Base-by-base conservation (phyloP, 2,329 filamentous ascomycete genomes). In the Hypoxylon sp. region DNA sequence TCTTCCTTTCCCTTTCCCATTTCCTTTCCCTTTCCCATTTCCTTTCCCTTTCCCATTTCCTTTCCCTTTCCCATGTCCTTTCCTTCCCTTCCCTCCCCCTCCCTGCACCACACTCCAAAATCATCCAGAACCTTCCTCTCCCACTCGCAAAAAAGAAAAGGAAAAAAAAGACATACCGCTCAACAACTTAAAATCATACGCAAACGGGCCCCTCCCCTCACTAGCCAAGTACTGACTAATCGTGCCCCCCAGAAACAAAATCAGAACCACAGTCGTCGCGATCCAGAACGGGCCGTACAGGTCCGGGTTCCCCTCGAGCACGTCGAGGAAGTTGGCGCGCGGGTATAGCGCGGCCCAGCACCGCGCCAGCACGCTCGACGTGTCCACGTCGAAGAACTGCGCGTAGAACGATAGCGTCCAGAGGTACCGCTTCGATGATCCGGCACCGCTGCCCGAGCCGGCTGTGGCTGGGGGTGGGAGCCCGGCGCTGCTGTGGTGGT, bases 221-320 rank as follows among this genome's bases (percentile, higher is more conserved):
- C 86, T 86, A 25, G 92, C 89, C 53, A 98, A 83, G 80, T 97
- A 98, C 80, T 96, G 91, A 77, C 91, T 97, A 71, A 99, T 97
- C 0, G 96, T 98, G 11, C 96, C 96, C 0, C 95, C 96, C 48
- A 99, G 80, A 81, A 99, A 99, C 32, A 99, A 82, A 66, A 99
- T 98, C 70, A 99, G 87, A 11, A 99, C 91, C 9, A 99, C 96
- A 0, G 96, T 98, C 0, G 96, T 98, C 9, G 96, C 96, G 82
- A 99, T 98, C 96, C 96, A 99, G 78, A 98, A 94, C 0, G 96
- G 96, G 0, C 95, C 95, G 84, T 99, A 99, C 34, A 99, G 84
- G 77, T 99, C 96, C 0, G 96, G 93, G 79, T 98, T 98, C 19
- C 96, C 96, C 79, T 99, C 96, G 28, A 99, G 87, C 36, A 98